phyloP scores from a whole-genome alignment of 768 basidiomycete species.

The Leccinum ochraceum region DNA sequence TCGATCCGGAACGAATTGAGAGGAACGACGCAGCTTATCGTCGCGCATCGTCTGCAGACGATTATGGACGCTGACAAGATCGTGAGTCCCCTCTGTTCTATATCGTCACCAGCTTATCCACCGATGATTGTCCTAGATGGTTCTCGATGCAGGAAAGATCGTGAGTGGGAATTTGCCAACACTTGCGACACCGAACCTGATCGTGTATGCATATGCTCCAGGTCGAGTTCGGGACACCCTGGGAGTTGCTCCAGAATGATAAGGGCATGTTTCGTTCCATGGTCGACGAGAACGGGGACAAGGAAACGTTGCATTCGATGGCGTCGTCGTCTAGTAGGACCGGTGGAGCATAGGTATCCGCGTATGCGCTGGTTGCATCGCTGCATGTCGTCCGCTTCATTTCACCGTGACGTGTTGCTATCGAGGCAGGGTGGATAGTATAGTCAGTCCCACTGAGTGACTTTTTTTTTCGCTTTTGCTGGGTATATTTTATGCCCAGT shows the following conservation, averaged over 20 bases:
- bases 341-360: background rate
- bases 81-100: slow-evolving; percentile 26
- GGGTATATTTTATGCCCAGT: background rate
- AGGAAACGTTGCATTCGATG: slow-evolving; percentile 47
- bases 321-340: background rate
- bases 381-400: background rate
- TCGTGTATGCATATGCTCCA: background rate
- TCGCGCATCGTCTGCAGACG: slow-evolving; percentile 59
- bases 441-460: background rate
- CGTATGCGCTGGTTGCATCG: background rate
- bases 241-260: slow-evolving; percentile 50
- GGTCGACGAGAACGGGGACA: slow-evolving; percentile 60
- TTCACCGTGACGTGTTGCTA: background rate
- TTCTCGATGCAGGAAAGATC: slow-evolving; percentile 42
- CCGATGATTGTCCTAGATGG: slow-evolving; percentile 33
- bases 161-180: slow-evolving; percentile 23
- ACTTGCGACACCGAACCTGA: background rate
- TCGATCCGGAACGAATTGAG: slow-evolving; percentile 50
- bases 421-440: background rate
- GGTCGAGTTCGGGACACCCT: slow-evolving; percentile 52
- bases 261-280: slow-evolving; percentile 52
- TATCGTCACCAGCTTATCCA: background rate
- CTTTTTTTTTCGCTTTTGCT: background rate
- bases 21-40: slow-evolving; percentile 53
- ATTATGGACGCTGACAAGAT: slow-evolving; percentile 67